Percentiles rank a stretch among this genome's conserved stretches.
Evolutionary conservation across 1,284 basidiomycete species (phyloP).

Genomic region (Sanghuangporus weigelae): DNA sequence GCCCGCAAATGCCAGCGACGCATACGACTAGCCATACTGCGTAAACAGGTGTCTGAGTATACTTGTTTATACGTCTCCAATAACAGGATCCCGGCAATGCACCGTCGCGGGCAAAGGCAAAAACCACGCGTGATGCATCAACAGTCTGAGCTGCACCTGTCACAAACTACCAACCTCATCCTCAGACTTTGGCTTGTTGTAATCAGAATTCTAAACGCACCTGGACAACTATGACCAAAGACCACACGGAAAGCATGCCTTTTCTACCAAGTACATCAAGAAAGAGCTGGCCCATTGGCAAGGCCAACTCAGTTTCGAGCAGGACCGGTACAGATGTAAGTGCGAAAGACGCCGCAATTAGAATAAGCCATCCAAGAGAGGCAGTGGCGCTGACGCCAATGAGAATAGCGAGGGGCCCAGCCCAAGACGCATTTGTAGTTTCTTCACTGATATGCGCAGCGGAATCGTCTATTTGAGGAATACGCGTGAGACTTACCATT

Average conservation of each 20-base stretch:
- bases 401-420: conserved; percentile 75
- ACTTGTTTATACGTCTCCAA: conserved; percentile 56
- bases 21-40: conserved; percentile 72
- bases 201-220: conserved; percentile 52
- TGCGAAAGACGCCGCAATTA: conserved; percentile 62
- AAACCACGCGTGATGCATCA: conserved; percentile 69
- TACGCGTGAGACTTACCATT: not conserved
- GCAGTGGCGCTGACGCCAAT: conserved; percentile 56
- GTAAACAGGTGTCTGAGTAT: conserved; percentile 63
- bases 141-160: conserved; percentile 72
- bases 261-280: conserved; percentile 57
- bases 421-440: conserved; percentile 56
- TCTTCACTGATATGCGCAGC: conserved; percentile 79
- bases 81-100: conserved; percentile 65
- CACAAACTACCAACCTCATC: conserved; percentile 54
- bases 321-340: conserved; percentile 51
- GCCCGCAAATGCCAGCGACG: conserved; percentile 49
- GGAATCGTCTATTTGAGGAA: conserved; percentile 51
- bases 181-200: conserved; percentile 67
- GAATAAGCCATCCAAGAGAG: conserved; percentile 56
- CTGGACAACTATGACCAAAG: conserved; percentile 65
- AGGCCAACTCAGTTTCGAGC: conserved; percentile 44
- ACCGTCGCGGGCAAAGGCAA: conserved; percentile 69
- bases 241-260: conserved; percentile 69
- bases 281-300: conserved; percentile 71